These are phyloP conservation scores for Annulohypoxylon bovei DNA, from an alignment of 495 filamentous ascomycete species.

Conservation along the genomic window DNA sequence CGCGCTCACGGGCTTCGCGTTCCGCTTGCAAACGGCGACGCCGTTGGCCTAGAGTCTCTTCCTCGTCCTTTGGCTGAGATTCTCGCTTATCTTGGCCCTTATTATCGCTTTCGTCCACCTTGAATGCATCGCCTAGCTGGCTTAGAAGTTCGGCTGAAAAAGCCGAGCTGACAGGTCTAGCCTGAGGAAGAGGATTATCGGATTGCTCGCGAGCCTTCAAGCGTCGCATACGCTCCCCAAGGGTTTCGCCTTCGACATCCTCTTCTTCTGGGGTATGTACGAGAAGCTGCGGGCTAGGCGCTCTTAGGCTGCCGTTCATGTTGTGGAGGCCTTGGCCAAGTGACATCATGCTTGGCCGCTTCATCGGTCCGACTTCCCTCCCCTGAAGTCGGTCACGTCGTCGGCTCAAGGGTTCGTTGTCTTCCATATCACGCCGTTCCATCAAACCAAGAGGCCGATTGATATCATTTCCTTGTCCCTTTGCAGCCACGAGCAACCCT, in stretches of 20 bases:
- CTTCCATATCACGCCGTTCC: constrained; percentile 85
- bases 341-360: constrained; percentile 56
- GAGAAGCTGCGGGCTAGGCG: constrained; percentile 43
- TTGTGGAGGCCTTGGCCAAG: constrained; percentile 42
- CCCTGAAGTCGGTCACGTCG: constrained; percentile 82
- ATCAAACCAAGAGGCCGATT: constrained; percentile 84
- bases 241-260: constrained; percentile 79
- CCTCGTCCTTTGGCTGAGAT: constrained; percentile 62
- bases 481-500: constrained; percentile 77
- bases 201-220: constrained; percentile 63
- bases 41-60: constrained; percentile 91
- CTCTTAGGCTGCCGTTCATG: constrained; percentile 29
- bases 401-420: constrained; percentile 86
- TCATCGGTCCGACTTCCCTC: constrained; percentile 48
- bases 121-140: constrained; percentile 69
- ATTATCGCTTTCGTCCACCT: constrained; percentile 41
- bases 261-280: constrained; percentile 52
- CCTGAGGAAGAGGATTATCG: constrained; percentile 58
- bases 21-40: constrained; percentile 82
- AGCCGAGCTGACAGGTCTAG: constrained; percentile 72
- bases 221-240: constrained; percentile 77
- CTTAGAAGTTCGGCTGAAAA: constrained; percentile 83
- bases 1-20: constrained; percentile 63
- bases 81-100: constrained; percentile 50
- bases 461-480: constrained; percentile 60